Conservation (phyloP, 2,329 filamentous ascomycete species). For the Fusarium sp. region DNA sequence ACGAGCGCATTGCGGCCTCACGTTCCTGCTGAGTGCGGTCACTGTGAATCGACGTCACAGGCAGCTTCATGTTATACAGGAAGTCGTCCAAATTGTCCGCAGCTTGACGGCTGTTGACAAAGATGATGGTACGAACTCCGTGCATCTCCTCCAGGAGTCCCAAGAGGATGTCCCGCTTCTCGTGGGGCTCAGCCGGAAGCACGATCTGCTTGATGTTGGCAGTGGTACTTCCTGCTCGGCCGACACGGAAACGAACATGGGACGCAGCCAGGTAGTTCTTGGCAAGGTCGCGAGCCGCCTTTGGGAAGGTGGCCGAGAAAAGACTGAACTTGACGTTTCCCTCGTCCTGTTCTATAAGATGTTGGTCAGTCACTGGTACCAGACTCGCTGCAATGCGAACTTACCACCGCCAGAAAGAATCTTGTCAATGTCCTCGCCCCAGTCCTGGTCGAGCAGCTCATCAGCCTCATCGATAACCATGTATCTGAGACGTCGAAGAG, state of each 20-base stretch:
- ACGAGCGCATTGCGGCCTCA: slow-evolving; percentile 87
- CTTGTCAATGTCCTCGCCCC: slow-evolving; percentile 75
- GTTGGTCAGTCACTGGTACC: slow-evolving; percentile 39
- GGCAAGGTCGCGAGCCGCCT: slow-evolving; percentile 76
- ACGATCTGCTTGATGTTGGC: slow-evolving; percentile 82
- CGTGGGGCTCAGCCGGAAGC: slow-evolving; percentile 67
- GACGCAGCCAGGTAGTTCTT: slow-evolving; percentile 75
- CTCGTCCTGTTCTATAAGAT: slow-evolving; percentile 71
- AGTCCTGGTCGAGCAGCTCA: slow-evolving; percentile 83
- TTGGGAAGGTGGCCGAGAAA: slow-evolving; percentile 95
- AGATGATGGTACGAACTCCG: slow-evolving; percentile 83
- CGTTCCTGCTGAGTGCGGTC: slow-evolving; percentile 90
- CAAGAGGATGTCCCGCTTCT: slow-evolving; percentile 74
- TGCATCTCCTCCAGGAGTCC: slow-evolving; percentile 74
- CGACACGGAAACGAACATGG: slow-evolving; percentile 82
- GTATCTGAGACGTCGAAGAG: slow-evolving; percentile 78
- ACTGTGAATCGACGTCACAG: slow-evolving; percentile 85
- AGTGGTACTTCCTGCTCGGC: slow-evolving; percentile 83
- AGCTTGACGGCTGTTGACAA: slow-evolving; percentile 80
- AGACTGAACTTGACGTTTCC: slow-evolving; percentile 75
- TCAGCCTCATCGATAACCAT: slow-evolving; percentile 93
- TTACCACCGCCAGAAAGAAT: slow-evolving; percentile 84
- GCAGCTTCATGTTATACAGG: slow-evolving; percentile 79
- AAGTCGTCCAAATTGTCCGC: slow-evolving; percentile 90
- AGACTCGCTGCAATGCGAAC: slow-evolving; percentile 42